Percentiles rank a stretch among this genome's conserved stretches.
phyloP scores from a whole-genome alignment of 306 rosid species.

The Cucumis cinereus region DNA sequence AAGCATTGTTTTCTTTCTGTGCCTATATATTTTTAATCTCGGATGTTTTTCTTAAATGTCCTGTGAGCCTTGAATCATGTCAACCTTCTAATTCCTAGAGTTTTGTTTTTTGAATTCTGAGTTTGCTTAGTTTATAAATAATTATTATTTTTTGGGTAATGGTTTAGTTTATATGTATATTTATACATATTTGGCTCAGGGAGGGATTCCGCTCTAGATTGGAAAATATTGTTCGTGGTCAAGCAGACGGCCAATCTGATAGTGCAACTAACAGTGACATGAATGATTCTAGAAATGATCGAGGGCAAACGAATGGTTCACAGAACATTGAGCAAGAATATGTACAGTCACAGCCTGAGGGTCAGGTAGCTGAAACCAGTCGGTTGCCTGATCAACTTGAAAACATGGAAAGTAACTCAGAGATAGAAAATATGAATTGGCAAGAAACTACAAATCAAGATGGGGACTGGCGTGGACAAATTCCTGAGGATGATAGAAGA shows the following conservation, averaged over 20 bases:
- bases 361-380: conserved; percentile 32
- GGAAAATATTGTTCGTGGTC: conserved; percentile 90
- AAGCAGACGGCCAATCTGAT: conserved; percentile 54
- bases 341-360: conserved; percentile 44
- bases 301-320: conserved; percentile 35
- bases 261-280: conserved; percentile 36
- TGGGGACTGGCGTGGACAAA: conserved; percentile 54
- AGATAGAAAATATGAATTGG: conserved; percentile 42
- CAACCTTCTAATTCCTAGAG: neutral
- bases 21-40: neutral
- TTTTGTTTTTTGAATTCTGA: neutral
- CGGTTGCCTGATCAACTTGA: conserved; percentile 43
- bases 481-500: conserved; percentile 41
- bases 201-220: conserved; percentile 88
- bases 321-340: conserved; percentile 39
- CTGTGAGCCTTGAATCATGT: neutral
- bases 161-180: conserved; percentile 13
- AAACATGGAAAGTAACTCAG: conserved; percentile 36
- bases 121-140: neutral
- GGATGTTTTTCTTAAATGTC: neutral
- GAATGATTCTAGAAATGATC: conserved; percentile 52
- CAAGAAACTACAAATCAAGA: conserved; percentile 53
- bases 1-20: neutral
- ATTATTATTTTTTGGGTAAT: neutral
- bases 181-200: conserved; percentile 26